Percentiles rank a stretch among this genome's conserved stretches.
phyloP scores from a whole-genome alignment of 768 basidiomycete species.

The Boletus reticulatus region DNA sequence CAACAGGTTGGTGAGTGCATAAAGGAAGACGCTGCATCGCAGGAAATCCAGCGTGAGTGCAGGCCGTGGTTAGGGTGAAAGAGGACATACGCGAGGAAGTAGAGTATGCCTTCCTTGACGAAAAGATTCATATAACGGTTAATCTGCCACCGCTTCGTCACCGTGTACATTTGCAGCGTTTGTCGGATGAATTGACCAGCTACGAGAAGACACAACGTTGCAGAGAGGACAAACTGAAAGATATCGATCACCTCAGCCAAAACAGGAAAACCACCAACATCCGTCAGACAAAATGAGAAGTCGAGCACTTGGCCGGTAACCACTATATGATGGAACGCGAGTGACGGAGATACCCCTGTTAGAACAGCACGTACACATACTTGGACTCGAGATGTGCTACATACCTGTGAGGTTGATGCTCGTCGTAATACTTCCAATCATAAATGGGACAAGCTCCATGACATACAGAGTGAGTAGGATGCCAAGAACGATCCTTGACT shows the following conservation, averaged over 20 bases:
- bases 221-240: not conserved
- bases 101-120: not conserved
- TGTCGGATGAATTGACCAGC: not conserved
- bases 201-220: not conserved
- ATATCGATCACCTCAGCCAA: not conserved
- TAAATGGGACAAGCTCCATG: not conserved
- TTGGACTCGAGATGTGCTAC: not conserved
- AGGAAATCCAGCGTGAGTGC: not conserved
- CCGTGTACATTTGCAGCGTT: not conserved
- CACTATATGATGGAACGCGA: not conserved
- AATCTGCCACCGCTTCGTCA: not conserved
- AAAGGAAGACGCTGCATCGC: not conserved
- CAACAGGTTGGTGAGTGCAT: not conserved
- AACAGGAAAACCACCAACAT: not conserved
- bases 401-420: not conserved
- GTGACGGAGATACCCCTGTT: not conserved
- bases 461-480: slow-evolving; percentile 8
- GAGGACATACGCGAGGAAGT: slow-evolving; percentile 9
- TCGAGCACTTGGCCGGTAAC: not conserved
- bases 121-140: not conserved
- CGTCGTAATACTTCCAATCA: not conserved
- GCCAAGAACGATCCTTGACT: slow-evolving; percentile 6
- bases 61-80: not conserved
- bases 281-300: not conserved
- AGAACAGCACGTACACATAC: not conserved